A percentile compares a stretch with the other conserved stretches of the same genome.
These are phyloP conservation scores for Tetracentron sinense DNA, from an alignment of 164 flowering plant species.

Conservation along the genomic window DNA sequence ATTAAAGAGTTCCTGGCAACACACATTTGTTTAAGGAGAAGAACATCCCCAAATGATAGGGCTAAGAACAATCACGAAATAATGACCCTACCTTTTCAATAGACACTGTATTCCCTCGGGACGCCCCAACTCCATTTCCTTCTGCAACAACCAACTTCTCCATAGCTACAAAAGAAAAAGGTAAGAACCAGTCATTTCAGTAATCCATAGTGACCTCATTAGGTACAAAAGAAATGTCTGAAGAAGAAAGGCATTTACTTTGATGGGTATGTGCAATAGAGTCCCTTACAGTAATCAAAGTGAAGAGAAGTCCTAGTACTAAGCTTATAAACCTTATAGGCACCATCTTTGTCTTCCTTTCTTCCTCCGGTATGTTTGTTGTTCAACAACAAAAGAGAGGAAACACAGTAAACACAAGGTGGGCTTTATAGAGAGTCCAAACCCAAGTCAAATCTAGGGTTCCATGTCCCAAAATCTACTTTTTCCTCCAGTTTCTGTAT, in stretches of 20 bases:
- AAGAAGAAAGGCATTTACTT: conserved; percentile 16
- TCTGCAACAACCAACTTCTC: neutral
- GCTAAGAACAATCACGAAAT: neutral
- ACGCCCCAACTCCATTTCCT: conserved; percentile 4
- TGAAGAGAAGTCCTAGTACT: conserved; percentile 33
- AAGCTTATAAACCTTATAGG: conserved; percentile 24
- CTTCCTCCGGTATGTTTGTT: conserved; percentile 1
- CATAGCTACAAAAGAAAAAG: conserved; percentile 9
- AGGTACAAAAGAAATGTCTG: neutral
- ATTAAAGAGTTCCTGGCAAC: conserved; percentile 17
- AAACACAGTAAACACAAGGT: conserved; percentile 10
- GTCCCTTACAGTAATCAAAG: conserved; percentile 21
- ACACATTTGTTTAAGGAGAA: neutral
- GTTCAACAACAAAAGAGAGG: conserved; percentile 21
- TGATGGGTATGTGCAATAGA: conserved; percentile 26
- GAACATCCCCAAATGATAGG: neutral
- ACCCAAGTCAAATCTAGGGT: conserved; percentile 43
- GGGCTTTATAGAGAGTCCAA: conserved; percentile 33
- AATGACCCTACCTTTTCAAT: conserved; percentile 25
- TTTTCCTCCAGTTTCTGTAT: neutral
- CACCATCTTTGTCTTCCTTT: conserved; percentile 28
- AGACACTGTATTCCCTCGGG: neutral
- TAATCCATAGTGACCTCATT: neutral
- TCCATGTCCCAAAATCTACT: conserved; percentile 19
- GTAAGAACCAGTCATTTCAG: neutral